Evolutionary conservation across 164 flowering plant genomes (phyloP).

Genomic region (Warburgia ugandensis): DNA sequence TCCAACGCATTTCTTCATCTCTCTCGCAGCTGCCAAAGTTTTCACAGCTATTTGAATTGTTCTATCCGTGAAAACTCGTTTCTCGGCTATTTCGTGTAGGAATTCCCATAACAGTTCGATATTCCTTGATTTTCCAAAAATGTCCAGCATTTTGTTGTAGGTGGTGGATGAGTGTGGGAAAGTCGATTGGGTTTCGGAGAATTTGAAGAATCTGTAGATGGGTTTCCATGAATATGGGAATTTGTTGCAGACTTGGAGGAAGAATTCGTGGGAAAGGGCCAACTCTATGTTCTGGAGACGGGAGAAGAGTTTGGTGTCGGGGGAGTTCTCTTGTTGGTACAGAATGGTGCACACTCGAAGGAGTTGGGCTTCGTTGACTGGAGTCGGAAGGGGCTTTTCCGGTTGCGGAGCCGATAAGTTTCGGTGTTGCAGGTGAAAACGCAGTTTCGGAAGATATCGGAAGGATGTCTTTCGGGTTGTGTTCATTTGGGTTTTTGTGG

Average conservation of each 20-base stretch:
- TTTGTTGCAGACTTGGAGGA: slow-evolving; percentile 81
- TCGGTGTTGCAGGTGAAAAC: neutral
- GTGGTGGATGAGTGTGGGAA: slow-evolving; percentile 55
- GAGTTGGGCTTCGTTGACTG: slow-evolving; percentile 40
- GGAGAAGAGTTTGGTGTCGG: slow-evolving; percentile 40
- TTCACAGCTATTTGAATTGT: slow-evolving; percentile 52
- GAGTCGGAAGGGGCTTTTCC: neutral
- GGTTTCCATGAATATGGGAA: slow-evolving; percentile 83
- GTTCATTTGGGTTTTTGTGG: too few species aligned
- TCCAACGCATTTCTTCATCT: slow-evolving; percentile 76
- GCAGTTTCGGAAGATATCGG: slow-evolving; percentile 1
- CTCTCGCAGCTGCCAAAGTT: slow-evolving; percentile 58
- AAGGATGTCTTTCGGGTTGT: neutral
- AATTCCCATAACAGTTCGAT: slow-evolving; percentile 62
- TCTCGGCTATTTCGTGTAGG: slow-evolving; percentile 32
- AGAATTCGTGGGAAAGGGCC: slow-evolving; percentile 63
- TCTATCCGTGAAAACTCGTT: slow-evolving; percentile 36
- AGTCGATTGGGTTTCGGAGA: slow-evolving; percentile 30
- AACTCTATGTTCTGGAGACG: slow-evolving; percentile 28
- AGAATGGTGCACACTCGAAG: slow-evolving; percentile 72
- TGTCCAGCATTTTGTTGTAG: slow-evolving; percentile 67
- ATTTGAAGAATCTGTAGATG: slow-evolving; percentile 52
- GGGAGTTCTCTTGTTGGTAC: slow-evolving; percentile 62
- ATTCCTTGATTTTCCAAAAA: slow-evolving; percentile 56
- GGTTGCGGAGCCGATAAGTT: neutral